Percentiles rank a stretch among this genome's conserved stretches.
Evolutionary conservation across 2,329 filamentous ascomycete species (phyloP).

Genomic region (Aspergillus sp.): DNA sequence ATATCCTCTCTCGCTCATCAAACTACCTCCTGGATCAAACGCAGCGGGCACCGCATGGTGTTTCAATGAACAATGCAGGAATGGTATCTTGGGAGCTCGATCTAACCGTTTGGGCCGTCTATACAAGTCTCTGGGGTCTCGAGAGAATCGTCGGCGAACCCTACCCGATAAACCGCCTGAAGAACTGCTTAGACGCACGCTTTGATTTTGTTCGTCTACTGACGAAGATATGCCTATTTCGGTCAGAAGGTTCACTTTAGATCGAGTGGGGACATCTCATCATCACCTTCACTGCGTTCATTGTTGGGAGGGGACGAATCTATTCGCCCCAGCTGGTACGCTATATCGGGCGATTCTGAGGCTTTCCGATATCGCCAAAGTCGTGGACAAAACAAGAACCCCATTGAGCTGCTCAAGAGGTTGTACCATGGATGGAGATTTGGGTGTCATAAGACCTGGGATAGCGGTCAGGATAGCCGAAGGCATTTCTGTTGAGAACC

Average conservation of each 20-base stretch:
- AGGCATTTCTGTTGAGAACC: not conserved
- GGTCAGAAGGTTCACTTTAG: not conserved
- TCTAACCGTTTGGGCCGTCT: constrained; percentile 14
- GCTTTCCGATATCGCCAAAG: constrained; percentile 21
- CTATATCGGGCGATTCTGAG: constrained; percentile 16
- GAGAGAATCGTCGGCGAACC: constrained; percentile 35
- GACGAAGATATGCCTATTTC: constrained; percentile 8
- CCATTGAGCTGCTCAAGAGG: constrained; percentile 16
- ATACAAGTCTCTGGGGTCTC: constrained; percentile 26
- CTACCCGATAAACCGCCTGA: constrained; percentile 27
- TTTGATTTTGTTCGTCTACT: constrained; percentile 8
- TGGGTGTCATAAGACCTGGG: not conserved
- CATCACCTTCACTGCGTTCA: constrained; percentile 16
- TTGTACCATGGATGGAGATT: not conserved
- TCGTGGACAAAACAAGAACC: constrained; percentile 27
- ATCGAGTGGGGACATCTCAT: not conserved
- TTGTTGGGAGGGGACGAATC: not conserved
- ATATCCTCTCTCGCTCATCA: constrained; percentile 41
- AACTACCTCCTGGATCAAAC: constrained; percentile 30
- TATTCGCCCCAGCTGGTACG: constrained; percentile 12
- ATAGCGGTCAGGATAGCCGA: not conserved
- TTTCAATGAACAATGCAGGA: constrained; percentile 23
- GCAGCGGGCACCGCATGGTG: constrained; percentile 7
- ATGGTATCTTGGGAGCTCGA: constrained; percentile 16
- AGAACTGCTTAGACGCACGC: constrained; percentile 13